Evolutionary conservation across 805 yeast genomes (phyloP), one percentile per base, ranked within the genome.

Genomic region (Teunomyces kruisii): DNA sequence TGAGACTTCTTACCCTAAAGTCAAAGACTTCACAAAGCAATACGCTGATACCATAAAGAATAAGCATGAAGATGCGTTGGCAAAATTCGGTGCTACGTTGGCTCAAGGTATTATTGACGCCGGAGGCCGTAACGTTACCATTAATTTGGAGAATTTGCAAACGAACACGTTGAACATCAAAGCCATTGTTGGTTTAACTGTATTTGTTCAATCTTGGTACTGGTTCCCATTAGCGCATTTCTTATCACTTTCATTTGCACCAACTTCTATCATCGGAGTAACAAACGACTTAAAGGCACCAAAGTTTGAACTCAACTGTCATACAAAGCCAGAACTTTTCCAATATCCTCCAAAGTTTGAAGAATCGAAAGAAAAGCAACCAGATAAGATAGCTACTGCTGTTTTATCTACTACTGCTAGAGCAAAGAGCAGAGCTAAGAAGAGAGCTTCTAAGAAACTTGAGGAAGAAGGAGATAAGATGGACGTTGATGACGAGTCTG

Each of bases 91-190:
- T 62, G 97, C 98, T 26, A 88, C 97, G 13, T 72, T 94, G 40
- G 92, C 96, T 10, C 97, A 92, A 72, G 99, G 99, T 66, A 92
- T 94, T 52, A 84, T 94, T 63, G 97, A 94, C 70, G 99, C 98
- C 9, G 97, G 99, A 68, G 99, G 99, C 9, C 83, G 98, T 62
- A 94, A 94, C 58, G 96, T 87, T n/a, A 90, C 98, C 0, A 90
- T 94, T 52, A 86, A 86, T 55, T 74, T 92, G 41, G 97, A 94
- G 66, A 88, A 91, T 64, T 59, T 83, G 17, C 91, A 90, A 54
- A 89, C 96, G 32, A 95, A 90, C 49, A 89, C 96, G 15, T 77
- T 94, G 53, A 92, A 94, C 67, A 83, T 85, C 61, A 86, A 87
- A 65, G 94, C 97, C 0, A 84, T 94, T 57, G 96, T 91, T 46